Percentiles rank a stretch among this genome's conserved stretches.
These are phyloP conservation scores for Leucocoprinus birnbaumii DNA, from an alignment of 768 basidiomycete species.

Conservation along the genomic window DNA sequence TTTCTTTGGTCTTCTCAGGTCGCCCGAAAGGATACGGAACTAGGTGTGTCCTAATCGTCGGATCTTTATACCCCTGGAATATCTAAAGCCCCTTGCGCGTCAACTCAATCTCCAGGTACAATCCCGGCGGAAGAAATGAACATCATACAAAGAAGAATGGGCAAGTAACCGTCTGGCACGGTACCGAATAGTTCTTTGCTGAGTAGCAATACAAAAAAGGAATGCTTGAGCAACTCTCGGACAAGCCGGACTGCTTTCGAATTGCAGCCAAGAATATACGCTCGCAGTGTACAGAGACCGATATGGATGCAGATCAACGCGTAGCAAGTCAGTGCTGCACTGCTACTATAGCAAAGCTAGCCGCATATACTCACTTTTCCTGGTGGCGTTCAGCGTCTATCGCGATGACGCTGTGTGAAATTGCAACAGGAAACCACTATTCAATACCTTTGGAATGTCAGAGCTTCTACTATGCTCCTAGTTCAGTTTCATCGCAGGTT, in stretches of 20 bases:
- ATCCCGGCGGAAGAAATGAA: slow-evolving; percentile 4
- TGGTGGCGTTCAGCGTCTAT: slow-evolving; percentile 54
- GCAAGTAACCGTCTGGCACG: not conserved
- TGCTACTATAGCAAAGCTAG: slow-evolving; percentile 15
- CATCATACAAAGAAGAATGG: not conserved
- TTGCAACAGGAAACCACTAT: slow-evolving; percentile 70
- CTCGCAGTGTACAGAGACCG: slow-evolving; percentile 50
- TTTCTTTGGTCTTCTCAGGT: slow-evolving; percentile 6
- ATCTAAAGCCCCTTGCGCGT: not conserved
- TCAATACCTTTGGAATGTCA: slow-evolving; percentile 66
- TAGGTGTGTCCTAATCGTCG: not conserved
- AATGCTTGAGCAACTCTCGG: slow-evolving; percentile 33
- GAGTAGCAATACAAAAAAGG: slow-evolving; percentile 24
- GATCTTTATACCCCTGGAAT: not conserved
- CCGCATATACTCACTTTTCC: not conserved
- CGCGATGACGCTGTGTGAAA: slow-evolving; percentile 75
- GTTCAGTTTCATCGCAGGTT: slow-evolving; percentile 11
- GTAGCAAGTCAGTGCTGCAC: slow-evolving; percentile 51
- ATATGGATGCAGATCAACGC: slow-evolving; percentile 55
- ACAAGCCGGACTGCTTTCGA: slow-evolving; percentile 60
- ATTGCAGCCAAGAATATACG: slow-evolving; percentile 43
- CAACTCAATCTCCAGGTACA: not conserved
- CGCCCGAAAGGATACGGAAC: not conserved
- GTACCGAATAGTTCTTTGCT: not conserved
- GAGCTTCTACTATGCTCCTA: slow-evolving; percentile 26